phyloP scores from a whole-genome alignment of 345 rosid genomes.

The Dipteronia sinensis region DNA sequence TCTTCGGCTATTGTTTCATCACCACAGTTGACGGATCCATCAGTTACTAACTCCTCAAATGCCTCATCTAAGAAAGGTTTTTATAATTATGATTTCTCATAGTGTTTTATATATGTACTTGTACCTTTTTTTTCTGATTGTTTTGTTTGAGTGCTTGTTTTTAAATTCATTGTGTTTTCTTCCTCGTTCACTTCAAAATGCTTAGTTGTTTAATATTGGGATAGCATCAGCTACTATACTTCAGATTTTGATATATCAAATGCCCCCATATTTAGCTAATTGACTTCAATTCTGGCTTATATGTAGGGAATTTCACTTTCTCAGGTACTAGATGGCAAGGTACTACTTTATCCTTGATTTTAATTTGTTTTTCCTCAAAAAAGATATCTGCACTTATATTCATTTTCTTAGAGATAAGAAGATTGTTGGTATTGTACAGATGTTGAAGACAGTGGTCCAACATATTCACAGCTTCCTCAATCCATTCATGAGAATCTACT shows the following conservation, averaged over 20 bases:
- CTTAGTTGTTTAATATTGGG: not conserved
- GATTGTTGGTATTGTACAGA: slow-evolving; percentile 38
- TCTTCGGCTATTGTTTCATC: slow-evolving; percentile 26
- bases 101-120: not conserved
- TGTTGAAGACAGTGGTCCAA: slow-evolving; percentile 43
- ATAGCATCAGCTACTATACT: not conserved
- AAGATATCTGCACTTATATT: not conserved
- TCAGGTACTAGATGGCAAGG: slow-evolving; percentile 26
- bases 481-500: slow-evolving; percentile 63
- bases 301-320: slow-evolving; percentile 27
- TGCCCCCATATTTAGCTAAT: slow-evolving; percentile 6
- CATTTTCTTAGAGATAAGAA: slow-evolving; percentile 2
- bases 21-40: slow-evolving; percentile 19
- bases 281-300: not conserved
- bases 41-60: slow-evolving; percentile 22
- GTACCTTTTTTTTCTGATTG: not conserved
- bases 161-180: not conserved
- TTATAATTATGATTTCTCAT: not conserved
- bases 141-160: not conserved
- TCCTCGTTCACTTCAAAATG: not conserved
- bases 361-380: not conserved
- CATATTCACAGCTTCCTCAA: slow-evolving; percentile 51
- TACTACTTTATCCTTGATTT: not conserved
- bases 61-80: slow-evolving; percentile 40
- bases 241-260: not conserved